These are phyloP conservation scores for Volvox reticuliferus DNA, from an alignment of 139 green algal species.

Conservation along the genomic window DNA sequence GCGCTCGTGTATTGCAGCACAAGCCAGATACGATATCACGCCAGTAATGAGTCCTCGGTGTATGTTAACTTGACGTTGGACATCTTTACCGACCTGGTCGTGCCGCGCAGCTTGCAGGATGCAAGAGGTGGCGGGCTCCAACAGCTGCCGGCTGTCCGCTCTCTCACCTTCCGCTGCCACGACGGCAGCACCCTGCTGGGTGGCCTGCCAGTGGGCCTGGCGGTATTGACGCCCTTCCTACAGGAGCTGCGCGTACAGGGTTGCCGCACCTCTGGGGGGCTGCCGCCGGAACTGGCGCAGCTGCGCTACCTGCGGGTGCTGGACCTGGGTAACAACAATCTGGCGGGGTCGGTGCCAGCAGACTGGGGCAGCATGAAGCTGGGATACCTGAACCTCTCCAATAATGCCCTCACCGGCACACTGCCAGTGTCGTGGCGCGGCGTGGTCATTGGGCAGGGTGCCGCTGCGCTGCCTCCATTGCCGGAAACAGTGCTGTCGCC, in stretches of 20 bases:
- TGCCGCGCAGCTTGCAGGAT: conserved; percentile 19
- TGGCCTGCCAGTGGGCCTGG: conserved; percentile 41
- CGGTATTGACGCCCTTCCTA: conserved; percentile 33
- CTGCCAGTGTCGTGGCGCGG: conserved; percentile 34
- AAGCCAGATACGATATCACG: conserved; percentile 24
- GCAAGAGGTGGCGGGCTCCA: not conserved
- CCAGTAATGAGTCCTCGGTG: not conserved
- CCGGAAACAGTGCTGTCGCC: not conserved
- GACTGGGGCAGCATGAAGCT: conserved; percentile 32
- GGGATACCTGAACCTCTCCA: conserved; percentile 51
- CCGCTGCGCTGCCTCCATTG: not conserved
- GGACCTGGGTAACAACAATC: conserved; percentile 33
- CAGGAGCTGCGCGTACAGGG: conserved; percentile 44
- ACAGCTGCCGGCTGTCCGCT: conserved; percentile 13
- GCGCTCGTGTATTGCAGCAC: conserved; percentile 46
- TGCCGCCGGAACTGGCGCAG: conserved; percentile 1
- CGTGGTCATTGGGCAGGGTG: not conserved
- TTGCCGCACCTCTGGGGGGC: not conserved
- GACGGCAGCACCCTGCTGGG: conserved; percentile 26
- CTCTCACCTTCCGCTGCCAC: conserved; percentile 30
- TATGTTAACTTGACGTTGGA: conserved; percentile 20
- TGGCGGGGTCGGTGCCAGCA: not conserved
- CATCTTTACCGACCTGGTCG: not conserved
- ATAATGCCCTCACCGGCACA: conserved; percentile 36
- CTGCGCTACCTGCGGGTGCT: conserved; percentile 44